Conservation (phyloP, 495 filamentous ascomycete genomes). For the Talaromyces ruber region DNA sequence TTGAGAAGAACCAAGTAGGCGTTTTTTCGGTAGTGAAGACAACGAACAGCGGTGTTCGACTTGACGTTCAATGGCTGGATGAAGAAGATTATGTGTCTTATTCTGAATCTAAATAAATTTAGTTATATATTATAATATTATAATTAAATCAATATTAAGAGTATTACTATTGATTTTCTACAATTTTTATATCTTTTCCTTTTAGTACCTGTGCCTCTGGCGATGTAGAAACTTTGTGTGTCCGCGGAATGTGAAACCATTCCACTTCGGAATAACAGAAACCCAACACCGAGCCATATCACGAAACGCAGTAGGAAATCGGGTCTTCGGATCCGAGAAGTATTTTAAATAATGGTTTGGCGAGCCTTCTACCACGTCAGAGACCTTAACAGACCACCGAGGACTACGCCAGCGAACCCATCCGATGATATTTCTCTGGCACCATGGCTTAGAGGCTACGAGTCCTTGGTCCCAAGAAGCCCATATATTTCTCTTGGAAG, state of each 20-base stretch:
- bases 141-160: too few relatives aligned
- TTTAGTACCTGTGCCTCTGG: neutral
- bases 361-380: slow-evolving; percentile 13
- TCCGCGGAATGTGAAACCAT: neutral
- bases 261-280: slow-evolving; percentile 9
- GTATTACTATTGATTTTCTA: too few relatives aligned
- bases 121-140: too few relatives aligned
- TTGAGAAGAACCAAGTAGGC: neutral
- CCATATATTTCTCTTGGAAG: slow-evolving; percentile 17
- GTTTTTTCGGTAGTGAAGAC: neutral
- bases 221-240: neutral
- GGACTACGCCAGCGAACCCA: slow-evolving; percentile 13
- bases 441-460: slow-evolving; percentile 11
- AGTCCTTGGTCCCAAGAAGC: slow-evolving; percentile 20
- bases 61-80: neutral
- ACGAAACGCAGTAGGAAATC: slow-evolving; percentile 12
- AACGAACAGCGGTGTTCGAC: neutral
- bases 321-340: neutral
- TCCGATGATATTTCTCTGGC: slow-evolving; percentile 14
- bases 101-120: too few relatives aligned
- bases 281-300: slow-evolving; percentile 17
- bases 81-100: neutral
- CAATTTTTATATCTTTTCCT: too few relatives aligned
- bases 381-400: slow-evolving; percentile 14
- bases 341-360: slow-evolving; percentile 5